A percentile compares a stretch with the other conserved stretches of the same genome.
phyloP scores from a whole-genome alignment of 2,329 filamentous ascomycete genomes.

The Chaetomiaceae sp. region DNA sequence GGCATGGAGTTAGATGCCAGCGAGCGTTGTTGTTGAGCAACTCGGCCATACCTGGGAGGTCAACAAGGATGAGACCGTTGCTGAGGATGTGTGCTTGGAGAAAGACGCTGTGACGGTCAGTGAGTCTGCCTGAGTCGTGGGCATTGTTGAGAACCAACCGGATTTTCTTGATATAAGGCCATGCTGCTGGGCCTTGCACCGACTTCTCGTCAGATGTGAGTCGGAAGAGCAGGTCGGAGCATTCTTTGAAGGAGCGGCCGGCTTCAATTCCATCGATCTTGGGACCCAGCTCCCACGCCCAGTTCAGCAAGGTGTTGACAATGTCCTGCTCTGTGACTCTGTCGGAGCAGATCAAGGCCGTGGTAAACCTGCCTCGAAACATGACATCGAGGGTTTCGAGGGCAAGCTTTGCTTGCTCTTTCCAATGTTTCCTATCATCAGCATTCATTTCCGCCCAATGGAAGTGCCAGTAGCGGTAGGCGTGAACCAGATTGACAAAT shows the following conservation, averaged over 20 bases:
- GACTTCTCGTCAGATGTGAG: slow-evolving; percentile 35
- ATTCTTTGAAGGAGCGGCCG: slow-evolving; percentile 24
- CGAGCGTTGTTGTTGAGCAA: not conserved
- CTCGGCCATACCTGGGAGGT: slow-evolving; percentile 40
- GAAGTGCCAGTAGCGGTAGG: slow-evolving; percentile 35
- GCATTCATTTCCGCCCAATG: slow-evolving; percentile 17
- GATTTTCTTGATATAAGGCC: slow-evolving; percentile 44
- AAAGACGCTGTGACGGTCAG: slow-evolving; percentile 35
- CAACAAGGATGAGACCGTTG: slow-evolving; percentile 43
- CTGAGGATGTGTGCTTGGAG: slow-evolving; percentile 42
- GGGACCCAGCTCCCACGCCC: slow-evolving; percentile 22
- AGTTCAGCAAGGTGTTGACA: slow-evolving; percentile 21
- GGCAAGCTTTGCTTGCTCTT: slow-evolving; percentile 33
- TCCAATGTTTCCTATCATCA: slow-evolving; percentile 22
- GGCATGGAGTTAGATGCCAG: not conserved
- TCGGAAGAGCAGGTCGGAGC: slow-evolving; percentile 31
- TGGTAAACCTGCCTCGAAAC: slow-evolving; percentile 29
- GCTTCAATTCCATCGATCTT: slow-evolving; percentile 2
- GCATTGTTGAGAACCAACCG: slow-evolving; percentile 29
- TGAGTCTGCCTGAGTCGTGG: slow-evolving; percentile 16
- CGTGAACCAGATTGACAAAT: slow-evolving; percentile 32
- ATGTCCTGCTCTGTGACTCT: slow-evolving; percentile 12
- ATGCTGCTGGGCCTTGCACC: slow-evolving; percentile 27
- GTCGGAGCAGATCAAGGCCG: not conserved
- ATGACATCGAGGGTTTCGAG: slow-evolving; percentile 35